phyloP scores from a whole-genome alignment of 768 basidiomycete species.

The Coprinopsis marcescibilis region DNA sequence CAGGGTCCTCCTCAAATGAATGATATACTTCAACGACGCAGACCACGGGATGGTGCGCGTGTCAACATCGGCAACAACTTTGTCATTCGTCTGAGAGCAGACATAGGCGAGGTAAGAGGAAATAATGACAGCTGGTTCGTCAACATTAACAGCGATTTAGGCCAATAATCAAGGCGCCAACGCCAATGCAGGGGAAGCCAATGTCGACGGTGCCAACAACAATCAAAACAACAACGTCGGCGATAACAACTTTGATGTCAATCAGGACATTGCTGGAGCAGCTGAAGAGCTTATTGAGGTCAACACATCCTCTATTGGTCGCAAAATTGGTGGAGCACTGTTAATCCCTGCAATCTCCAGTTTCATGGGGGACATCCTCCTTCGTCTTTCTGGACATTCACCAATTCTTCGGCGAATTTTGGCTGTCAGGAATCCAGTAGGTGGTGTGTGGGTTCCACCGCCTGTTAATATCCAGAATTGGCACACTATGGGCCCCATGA shows the following conservation, averaged over 20 bases:
- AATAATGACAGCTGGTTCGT: neutral
- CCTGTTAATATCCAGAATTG: slow-evolving; percentile 9
- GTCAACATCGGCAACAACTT: slow-evolving; percentile 23
- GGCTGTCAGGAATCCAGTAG: slow-evolving; percentile 15
- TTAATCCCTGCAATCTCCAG: slow-evolving; percentile 62
- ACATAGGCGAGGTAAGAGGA: too few species aligned
- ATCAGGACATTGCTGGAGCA: too few species aligned
- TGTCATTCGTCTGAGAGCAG: slow-evolving; percentile 31
- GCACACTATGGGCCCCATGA: slow-evolving; percentile 10
- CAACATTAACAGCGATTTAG: neutral
- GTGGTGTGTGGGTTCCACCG: slow-evolving; percentile 12
- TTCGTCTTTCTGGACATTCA: slow-evolving; percentile 46
- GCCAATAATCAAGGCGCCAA: slow-evolving; percentile 16
- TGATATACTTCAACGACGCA: slow-evolving; percentile 21
- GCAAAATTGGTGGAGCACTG: slow-evolving; percentile 64
- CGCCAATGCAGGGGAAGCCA: slow-evolving; percentile 33
- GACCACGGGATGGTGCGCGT: slow-evolving; percentile 17
- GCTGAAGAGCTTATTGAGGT: slow-evolving; percentile 53
- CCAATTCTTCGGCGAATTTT: slow-evolving; percentile 34
- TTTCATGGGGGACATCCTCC: slow-evolving; percentile 56
- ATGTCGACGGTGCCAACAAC: slow-evolving; percentile 34
- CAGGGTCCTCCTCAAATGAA: slow-evolving; percentile 22
- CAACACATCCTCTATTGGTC: slow-evolving; percentile 55
- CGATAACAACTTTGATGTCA: too few species aligned
- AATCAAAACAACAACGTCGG: too few species aligned